Conservation (phyloP, 352 stramenopile species). For the Pythium rishiriense region DNA sequence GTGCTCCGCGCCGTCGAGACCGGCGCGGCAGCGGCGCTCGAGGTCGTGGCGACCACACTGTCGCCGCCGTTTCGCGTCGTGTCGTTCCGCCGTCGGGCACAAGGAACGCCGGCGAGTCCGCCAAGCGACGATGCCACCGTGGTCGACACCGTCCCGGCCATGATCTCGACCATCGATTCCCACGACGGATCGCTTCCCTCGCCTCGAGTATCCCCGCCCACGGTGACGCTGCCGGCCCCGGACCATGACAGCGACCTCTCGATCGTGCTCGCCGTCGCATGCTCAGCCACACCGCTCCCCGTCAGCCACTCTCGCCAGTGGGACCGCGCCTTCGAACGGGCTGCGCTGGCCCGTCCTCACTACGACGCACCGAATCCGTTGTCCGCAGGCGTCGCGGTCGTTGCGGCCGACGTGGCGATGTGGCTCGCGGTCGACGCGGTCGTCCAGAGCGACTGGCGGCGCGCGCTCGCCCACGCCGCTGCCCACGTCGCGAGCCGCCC, state of each 20-base stretch:
- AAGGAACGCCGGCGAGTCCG: not conserved
- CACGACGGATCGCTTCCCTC: no score
- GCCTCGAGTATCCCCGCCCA: no score
- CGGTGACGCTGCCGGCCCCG: no score
- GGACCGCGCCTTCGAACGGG: no score
- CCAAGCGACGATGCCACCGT: no score
- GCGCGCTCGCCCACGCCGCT: not conserved
- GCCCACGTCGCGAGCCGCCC: not conserved
- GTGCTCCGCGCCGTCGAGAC: not conserved
- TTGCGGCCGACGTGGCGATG: not conserved
- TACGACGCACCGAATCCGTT: no score
- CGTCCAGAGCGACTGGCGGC: not conserved
- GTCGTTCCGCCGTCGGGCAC: not conserved
- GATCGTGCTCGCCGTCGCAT: no score
- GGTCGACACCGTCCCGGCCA: not conserved
- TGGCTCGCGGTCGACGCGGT: not conserved
- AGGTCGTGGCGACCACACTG: not conserved
- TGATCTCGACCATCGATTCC: no score
- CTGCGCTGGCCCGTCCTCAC: no score
- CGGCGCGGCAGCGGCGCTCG: not conserved
- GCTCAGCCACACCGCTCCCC: no score
- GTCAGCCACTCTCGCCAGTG: no score
- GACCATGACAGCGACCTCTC: no score
- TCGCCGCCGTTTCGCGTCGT: constrained; percentile 1
- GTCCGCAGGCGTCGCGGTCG: not conserved